Conservation (phyloP, 441 rosid genomes). For the Gossypium schwendimanii region DNA sequence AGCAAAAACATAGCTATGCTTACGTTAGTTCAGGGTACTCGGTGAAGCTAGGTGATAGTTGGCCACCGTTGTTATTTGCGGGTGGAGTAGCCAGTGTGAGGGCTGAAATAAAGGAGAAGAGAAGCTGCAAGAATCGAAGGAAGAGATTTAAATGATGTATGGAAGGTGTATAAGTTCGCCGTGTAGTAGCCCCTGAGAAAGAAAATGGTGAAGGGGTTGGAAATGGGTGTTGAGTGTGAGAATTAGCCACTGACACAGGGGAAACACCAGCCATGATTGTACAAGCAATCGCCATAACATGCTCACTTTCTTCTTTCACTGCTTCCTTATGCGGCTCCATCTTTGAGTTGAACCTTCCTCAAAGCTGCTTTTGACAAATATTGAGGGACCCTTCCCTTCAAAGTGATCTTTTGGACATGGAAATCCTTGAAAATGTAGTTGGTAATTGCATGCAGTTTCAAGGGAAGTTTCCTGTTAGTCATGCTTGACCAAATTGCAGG, state of each 20-base stretch:
- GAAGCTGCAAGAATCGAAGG: slow-evolving; percentile 43
- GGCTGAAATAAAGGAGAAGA: slow-evolving; percentile 57
- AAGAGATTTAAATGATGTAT: slow-evolving; percentile 25
- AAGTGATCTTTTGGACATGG: not conserved
- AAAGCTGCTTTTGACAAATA: not conserved
- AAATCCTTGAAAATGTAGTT: not conserved
- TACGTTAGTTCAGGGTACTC: slow-evolving; percentile 47
- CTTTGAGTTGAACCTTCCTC: slow-evolving; percentile 6
- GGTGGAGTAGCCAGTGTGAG: slow-evolving; percentile 39
- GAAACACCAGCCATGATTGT: slow-evolving; percentile 35
- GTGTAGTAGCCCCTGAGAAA: slow-evolving; percentile 32
- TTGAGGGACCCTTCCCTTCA: too few relatives aligned
- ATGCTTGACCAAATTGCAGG: not conserved
- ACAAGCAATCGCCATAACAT: slow-evolving; percentile 16
- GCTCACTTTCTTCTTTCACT: slow-evolving; percentile 23
- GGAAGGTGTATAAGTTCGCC: slow-evolving; percentile 29
- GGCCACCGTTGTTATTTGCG: slow-evolving; percentile 22
- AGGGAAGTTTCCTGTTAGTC: not conserved
- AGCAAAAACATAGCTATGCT: slow-evolving; percentile 20
- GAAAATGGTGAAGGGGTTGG: slow-evolving; percentile 60
- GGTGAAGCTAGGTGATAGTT: slow-evolving; percentile 34
- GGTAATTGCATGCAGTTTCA: slow-evolving; percentile 2
- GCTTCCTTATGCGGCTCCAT: slow-evolving; percentile 15
- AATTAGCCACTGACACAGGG: slow-evolving; percentile 20
- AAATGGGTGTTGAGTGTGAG: slow-evolving; percentile 24